Conservation (phyloP, 768 basidiomycete genomes). For the Kwoniella europaea region DNA sequence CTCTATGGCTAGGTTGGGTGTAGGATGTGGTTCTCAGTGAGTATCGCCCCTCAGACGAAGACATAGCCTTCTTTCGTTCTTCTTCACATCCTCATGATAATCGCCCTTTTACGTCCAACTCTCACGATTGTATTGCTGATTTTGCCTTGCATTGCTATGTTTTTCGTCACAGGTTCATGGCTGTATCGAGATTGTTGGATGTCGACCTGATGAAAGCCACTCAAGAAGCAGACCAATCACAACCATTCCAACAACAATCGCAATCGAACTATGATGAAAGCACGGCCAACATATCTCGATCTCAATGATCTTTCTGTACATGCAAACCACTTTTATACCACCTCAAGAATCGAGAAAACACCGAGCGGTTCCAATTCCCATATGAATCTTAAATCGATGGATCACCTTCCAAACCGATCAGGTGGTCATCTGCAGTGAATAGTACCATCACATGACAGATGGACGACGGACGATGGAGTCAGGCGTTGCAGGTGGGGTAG, state of each 20-base stretch:
- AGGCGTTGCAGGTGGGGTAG: no score
- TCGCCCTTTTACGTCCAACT: not conserved
- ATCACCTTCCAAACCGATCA: no score
- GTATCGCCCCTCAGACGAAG: constrained; percentile 43
- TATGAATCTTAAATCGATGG: no score
- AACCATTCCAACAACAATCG: not conserved
- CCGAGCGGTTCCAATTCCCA: no score
- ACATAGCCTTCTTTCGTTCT: no score
- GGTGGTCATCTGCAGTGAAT: no score
- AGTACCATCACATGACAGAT: no score
- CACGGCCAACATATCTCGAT: not conserved
- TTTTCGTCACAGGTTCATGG: constrained; percentile 52
- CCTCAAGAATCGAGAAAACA: no score
- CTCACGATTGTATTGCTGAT: constrained; percentile 1
- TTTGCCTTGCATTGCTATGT: no score
- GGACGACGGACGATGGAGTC: no score
- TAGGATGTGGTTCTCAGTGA: constrained; percentile 80
- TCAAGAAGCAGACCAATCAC: constrained; percentile 1
- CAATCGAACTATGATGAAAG: not conserved
- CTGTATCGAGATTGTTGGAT: constrained; percentile 54
- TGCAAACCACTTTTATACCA: no score
- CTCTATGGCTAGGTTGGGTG: constrained; percentile 78
- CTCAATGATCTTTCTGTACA: not conserved
- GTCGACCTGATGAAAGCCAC: constrained; percentile 38
- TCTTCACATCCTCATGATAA: no score